Conservation (phyloP, 768 basidiomycete species). For the Termitomyces sp. region DNA sequence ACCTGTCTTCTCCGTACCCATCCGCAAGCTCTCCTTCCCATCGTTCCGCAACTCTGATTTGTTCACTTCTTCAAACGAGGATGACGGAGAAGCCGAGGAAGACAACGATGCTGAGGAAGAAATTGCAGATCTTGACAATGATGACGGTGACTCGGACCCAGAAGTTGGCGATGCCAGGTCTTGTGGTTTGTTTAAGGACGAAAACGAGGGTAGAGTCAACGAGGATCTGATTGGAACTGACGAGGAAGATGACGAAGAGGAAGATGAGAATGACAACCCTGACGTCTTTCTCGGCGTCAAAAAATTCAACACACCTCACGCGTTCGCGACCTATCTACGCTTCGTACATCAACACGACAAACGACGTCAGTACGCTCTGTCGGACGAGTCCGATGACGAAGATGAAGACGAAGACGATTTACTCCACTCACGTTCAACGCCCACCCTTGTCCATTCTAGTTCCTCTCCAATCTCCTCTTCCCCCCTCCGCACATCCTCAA, state of each 20-base stretch:
- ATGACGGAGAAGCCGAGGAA: background rate
- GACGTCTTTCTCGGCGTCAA: slow-evolving; percentile 2
- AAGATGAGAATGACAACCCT: slow-evolving; percentile 22
- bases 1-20: slow-evolving; percentile 17
- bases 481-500: slow-evolving; percentile 9
- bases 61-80: background rate
- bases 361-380: slow-evolving; percentile 14
- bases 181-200: slow-evolving; percentile 10
- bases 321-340: slow-evolving; percentile 18
- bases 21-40: slow-evolving; percentile 12
- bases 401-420: slow-evolving; percentile 6
- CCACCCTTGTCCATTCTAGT: slow-evolving; percentile 3
- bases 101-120: slow-evolving; percentile 1
- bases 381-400: slow-evolving; percentile 8
- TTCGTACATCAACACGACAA: slow-evolving; percentile 12
- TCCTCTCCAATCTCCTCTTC: slow-evolving; percentile 12
- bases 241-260: slow-evolving; percentile 16
- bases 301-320: slow-evolving; percentile 15
- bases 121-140: slow-evolving; percentile 8
- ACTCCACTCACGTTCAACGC: slow-evolving; percentile 4
- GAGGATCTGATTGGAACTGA: slow-evolving; percentile 12
- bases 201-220: slow-evolving; percentile 16
- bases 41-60: background rate
- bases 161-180: slow-evolving; percentile 19
- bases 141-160: slow-evolving; percentile 20